Evolutionary conservation across 2,329 filamentous ascomycete genomes (phyloP).

Genomic region (Raffaelea ambrosiae): DNA sequence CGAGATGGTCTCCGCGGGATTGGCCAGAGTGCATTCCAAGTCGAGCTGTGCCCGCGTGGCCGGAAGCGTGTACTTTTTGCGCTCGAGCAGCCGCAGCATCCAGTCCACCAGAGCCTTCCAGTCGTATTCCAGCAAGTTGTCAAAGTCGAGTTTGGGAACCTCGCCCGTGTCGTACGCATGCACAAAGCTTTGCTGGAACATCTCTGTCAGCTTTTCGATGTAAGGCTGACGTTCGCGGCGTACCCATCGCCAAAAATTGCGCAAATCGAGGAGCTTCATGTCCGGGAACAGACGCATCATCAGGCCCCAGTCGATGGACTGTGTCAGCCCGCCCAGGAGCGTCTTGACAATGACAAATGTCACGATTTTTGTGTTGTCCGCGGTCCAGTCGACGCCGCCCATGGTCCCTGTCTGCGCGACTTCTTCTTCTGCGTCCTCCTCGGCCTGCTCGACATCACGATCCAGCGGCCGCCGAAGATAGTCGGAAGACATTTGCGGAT

Average conservation of each 20-base stretch:
- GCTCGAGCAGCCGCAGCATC: conserved; percentile 45
- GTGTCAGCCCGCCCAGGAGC: conserved; percentile 51
- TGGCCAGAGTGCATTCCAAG: conserved; percentile 24
- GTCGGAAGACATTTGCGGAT: conserved; percentile 23
- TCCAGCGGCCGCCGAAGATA: conserved; percentile 17
- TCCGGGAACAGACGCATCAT: conserved; percentile 47
- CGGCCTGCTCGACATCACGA: neutral
- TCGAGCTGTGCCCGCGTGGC: conserved; percentile 34
- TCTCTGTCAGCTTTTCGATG: conserved; percentile 47
- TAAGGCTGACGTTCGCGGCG: conserved; percentile 41
- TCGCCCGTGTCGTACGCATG: conserved; percentile 56
- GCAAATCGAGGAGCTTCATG: conserved; percentile 40
- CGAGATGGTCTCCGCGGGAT: no score
- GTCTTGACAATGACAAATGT: conserved; percentile 50
- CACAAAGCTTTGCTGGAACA: conserved; percentile 59
- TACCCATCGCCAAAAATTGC: conserved; percentile 46
- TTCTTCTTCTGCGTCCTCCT: conserved; percentile 1
- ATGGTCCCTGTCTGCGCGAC: conserved; percentile 16
- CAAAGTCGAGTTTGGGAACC: conserved; percentile 53
- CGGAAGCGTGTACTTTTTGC: conserved; percentile 30
- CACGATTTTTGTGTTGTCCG: conserved; percentile 38
- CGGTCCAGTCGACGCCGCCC: conserved; percentile 30
- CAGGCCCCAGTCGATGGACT: conserved; percentile 52
- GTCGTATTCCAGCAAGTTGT: conserved; percentile 56
- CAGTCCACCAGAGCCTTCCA: conserved; percentile 60